Evolutionary conservation across 2,329 filamentous ascomycete species (phyloP).

Genomic region (Beauveria australis): DNA sequence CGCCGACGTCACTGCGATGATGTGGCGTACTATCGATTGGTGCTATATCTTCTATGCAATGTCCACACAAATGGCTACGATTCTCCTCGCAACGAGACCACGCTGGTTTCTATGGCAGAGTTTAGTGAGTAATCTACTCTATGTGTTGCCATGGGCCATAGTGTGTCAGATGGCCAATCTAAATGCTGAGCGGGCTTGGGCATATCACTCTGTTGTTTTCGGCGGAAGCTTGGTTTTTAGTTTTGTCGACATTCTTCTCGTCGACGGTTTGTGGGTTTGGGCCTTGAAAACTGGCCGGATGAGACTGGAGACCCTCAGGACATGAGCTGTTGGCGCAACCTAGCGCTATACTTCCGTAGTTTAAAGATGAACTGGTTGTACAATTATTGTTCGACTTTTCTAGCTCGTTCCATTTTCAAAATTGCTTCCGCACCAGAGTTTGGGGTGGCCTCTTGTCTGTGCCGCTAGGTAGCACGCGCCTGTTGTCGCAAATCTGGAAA

Average conservation of each 20-base stretch:
- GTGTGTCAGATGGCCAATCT: constrained; percentile 44
- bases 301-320: constrained; percentile 28
- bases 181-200: constrained; percentile 51
- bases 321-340: constrained; percentile 7
- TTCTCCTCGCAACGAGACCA: constrained; percentile 56
- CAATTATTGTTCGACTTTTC: too few species aligned
- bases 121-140: constrained; percentile 57
- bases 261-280: constrained; percentile 45
- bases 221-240: constrained; percentile 61
- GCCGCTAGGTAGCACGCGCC: too few species aligned
- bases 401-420: too few species aligned
- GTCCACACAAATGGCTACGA: constrained; percentile 55
- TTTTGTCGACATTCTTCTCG: constrained; percentile 47
- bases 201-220: constrained; percentile 58
- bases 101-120: constrained; percentile 62
- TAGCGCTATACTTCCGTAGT: background rate
- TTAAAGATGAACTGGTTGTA: too few species aligned
- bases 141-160: constrained; percentile 64
- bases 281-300: constrained; percentile 36
- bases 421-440: too few species aligned
- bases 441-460: too few species aligned
- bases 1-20: constrained; percentile 51
- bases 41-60: constrained; percentile 64
- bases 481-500: too few species aligned
- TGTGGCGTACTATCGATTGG: constrained; percentile 57